phyloP scores from a whole-genome alignment of 495 filamentous ascomycete species.

The Hypoxylon intermedium region DNA sequence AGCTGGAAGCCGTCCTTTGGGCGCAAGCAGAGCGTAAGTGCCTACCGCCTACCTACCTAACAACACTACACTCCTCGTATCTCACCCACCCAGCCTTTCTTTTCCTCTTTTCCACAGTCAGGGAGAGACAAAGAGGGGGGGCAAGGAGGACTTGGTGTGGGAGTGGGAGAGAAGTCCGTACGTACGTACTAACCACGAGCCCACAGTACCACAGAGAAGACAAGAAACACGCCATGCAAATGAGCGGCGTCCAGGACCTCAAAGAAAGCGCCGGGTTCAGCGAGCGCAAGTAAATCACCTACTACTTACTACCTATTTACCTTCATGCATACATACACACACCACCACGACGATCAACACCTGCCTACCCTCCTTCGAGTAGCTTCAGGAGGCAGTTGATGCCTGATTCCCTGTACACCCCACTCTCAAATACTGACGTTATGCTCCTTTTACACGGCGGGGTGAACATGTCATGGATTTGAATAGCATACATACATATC shows the following conservation, averaged over 20 bases:
- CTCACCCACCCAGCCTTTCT: no score
- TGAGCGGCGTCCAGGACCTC: constrained; percentile 36
- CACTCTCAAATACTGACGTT: no score
- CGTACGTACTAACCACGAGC: no score
- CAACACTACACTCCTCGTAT: no score
- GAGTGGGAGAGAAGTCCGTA: neutral
- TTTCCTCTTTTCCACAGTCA: neutral
- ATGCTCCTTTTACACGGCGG: no score
- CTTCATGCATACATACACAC: neutral
- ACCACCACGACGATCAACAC: no score
- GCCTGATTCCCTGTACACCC: no score
- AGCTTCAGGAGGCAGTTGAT: no score
- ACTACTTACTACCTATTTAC: neutral
- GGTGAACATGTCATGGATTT: no score
- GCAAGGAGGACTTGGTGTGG: neutral
- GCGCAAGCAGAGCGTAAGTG: constrained; percentile 49
- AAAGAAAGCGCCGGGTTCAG: constrained; percentile 43
- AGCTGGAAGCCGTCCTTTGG: constrained; percentile 53
- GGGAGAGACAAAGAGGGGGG: neutral
- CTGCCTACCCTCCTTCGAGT: no score
- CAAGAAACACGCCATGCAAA: constrained; percentile 52
- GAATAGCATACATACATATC: no score
- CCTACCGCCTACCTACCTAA: no score
- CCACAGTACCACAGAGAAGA: constrained; percentile 52
- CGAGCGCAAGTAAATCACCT: constrained; percentile 32